These are phyloP conservation scores for Aureobasidium sp. DNA, from an alignment of 2,329 filamentous ascomycete species.

Conservation along the genomic window DNA sequence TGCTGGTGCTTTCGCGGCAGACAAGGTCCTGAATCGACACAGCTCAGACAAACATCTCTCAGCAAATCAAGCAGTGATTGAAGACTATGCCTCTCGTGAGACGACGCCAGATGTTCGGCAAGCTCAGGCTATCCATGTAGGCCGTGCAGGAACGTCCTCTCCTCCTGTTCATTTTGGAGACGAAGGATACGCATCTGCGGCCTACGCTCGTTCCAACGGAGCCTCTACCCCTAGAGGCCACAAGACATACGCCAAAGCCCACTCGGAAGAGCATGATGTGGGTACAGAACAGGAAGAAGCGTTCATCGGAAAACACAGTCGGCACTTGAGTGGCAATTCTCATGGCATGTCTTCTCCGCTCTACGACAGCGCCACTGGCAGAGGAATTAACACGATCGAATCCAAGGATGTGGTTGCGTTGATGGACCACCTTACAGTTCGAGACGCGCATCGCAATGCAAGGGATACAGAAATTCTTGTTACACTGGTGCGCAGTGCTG, in stretches of 20 bases:
- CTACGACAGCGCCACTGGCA: slow-evolving; percentile 82
- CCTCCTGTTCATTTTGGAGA: slow-evolving; percentile 16
- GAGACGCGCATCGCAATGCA: slow-evolving; percentile 92
- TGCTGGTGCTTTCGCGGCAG: slow-evolving; percentile 12
- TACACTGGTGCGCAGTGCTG: slow-evolving; percentile 83
- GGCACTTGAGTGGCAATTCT: slow-evolving; percentile 80
- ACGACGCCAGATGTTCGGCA: slow-evolving; percentile 14
- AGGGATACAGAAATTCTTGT: slow-evolving; percentile 94
- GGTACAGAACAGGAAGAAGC: slow-evolving; percentile 42
- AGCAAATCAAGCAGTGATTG: slow-evolving; percentile 8
- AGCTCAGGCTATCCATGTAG: slow-evolving; percentile 12
- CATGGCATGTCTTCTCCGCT: slow-evolving; percentile 85
- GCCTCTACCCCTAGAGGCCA: slow-evolving; percentile 4
- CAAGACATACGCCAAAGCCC: background rate
- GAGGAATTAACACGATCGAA: slow-evolving; percentile 83
- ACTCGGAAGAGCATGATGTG: slow-evolving; percentile 31
- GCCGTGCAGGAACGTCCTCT: slow-evolving; percentile 8
- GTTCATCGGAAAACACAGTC: slow-evolving; percentile 43
- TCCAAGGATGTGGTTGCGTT: slow-evolving; percentile 94
- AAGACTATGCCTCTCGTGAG: slow-evolving; percentile 14
- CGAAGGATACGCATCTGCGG: slow-evolving; percentile 19
- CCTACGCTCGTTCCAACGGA: slow-evolving; percentile 18
- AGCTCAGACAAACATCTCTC: slow-evolving; percentile 7
- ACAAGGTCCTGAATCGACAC: background rate
- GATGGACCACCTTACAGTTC: slow-evolving; percentile 97